These are phyloP conservation scores for Podila horticola DNA, from an alignment of 192 early-diverging fungal genomes.

Conservation along the genomic window DNA sequence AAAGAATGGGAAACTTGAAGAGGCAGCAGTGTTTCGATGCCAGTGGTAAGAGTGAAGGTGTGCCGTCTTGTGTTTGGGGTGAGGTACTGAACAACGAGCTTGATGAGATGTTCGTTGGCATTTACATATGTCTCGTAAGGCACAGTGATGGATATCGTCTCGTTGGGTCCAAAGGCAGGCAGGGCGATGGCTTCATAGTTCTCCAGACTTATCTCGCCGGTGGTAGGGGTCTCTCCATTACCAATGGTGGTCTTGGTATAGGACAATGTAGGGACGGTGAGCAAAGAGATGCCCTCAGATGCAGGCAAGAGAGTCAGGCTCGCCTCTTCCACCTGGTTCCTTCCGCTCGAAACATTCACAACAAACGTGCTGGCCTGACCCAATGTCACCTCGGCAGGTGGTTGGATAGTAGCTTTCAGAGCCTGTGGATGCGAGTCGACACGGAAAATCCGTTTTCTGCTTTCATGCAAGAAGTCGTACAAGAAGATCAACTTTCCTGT, in stretches of 20 bases:
- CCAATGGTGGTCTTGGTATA: conserved; percentile 22
- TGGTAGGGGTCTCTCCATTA: not conserved
- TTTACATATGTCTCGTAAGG: conserved; percentile 30
- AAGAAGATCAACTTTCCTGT: conserved; percentile 69
- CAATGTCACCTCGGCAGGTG: conserved; percentile 44
- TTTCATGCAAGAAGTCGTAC: conserved; percentile 62
- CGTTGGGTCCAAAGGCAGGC: conserved; percentile 41
- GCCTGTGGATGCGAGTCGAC: conserved; percentile 57
- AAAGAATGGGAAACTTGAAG: conserved; percentile 64
- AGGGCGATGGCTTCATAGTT: conserved; percentile 23
- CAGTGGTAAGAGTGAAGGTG: conserved; percentile 58
- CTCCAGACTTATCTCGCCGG: conserved; percentile 22
- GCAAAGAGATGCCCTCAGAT: conserved; percentile 33
- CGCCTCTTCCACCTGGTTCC: conserved; percentile 40
- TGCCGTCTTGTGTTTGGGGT: conserved; percentile 38
- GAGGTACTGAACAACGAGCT: conserved; percentile 30
- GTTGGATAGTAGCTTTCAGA: conserved; percentile 46
- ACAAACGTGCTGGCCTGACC: conserved; percentile 50
- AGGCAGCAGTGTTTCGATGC: conserved; percentile 60
- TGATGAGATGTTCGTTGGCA: conserved; percentile 21
- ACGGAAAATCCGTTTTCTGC: conserved; percentile 59
- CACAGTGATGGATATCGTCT: conserved; percentile 26
- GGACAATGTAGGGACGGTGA: conserved; percentile 9
- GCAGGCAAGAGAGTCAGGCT: conserved; percentile 26
- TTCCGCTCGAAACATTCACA: conserved; percentile 42